These are phyloP conservation scores for Cetraspora pellucida DNA, from an alignment of 192 early-diverging fungal genomes.

Conservation along the genomic window DNA sequence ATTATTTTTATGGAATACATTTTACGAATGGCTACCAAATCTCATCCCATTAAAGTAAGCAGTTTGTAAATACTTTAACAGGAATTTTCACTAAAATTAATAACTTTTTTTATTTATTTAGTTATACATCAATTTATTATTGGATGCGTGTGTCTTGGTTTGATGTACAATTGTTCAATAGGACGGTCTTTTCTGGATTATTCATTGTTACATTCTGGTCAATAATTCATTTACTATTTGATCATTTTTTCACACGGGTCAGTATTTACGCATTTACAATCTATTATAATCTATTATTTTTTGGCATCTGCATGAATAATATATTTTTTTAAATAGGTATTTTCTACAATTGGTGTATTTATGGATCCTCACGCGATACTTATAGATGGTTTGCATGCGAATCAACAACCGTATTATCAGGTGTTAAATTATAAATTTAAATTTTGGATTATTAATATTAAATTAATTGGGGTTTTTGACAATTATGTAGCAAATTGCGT, in stretches of 20 bases:
- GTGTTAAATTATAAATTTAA: not conserved
- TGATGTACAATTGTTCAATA: constrained; percentile 16
- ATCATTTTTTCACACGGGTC: constrained; percentile 21
- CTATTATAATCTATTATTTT: not conserved
- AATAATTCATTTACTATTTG: not conserved
- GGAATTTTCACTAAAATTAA: not conserved
- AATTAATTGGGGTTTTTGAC: no score
- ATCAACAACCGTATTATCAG: constrained; percentile 24
- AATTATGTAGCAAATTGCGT: constrained; percentile 9
- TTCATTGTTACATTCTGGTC: constrained; percentile 15
- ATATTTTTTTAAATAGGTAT: not conserved
- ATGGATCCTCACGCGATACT: constrained; percentile 27
- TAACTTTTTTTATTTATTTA: not conserved
- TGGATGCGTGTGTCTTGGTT: constrained; percentile 23
- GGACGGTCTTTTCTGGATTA: not conserved
- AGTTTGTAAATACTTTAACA: not conserved
- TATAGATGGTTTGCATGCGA: constrained; percentile 16
- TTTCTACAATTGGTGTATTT: constrained; percentile 13
- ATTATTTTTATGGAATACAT: not conserved
- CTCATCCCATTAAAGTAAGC: constrained; percentile 7
- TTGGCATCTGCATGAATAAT: not conserved
- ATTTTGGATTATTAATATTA: no score
- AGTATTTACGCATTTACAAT: not conserved
- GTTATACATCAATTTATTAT: constrained; percentile 5
- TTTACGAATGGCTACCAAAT: constrained; percentile 11